phyloP scores from a whole-genome alignment of 805 yeast species.

The Jamesozyma lodderae region DNA sequence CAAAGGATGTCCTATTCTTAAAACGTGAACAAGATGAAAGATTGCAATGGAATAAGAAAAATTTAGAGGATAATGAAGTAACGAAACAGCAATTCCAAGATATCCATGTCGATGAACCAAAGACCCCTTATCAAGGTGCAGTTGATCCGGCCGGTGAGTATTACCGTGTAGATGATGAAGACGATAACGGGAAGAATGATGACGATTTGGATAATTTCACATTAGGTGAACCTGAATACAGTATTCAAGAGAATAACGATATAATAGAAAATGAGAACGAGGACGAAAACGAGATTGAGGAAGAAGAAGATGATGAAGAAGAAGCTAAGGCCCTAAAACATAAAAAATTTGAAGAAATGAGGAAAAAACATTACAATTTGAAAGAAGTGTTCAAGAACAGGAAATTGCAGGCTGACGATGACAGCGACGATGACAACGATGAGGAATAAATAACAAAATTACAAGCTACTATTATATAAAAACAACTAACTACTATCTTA shows the following conservation, averaged over 20 bases:
- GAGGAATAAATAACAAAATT: too few relatives aligned
- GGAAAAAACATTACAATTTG: slow-evolving; percentile 72
- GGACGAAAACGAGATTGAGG: slow-evolving; percentile 26
- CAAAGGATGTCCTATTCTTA: slow-evolving; percentile 28
- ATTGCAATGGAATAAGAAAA: slow-evolving; percentile 79
- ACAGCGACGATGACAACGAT: slow-evolving; percentile 28
- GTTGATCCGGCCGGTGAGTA: slow-evolving; percentile 75
- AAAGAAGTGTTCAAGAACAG: slow-evolving; percentile 32
- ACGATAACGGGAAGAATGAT: slow-evolving; percentile 27
- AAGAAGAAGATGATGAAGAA: slow-evolving; percentile 31
- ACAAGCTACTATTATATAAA: slow-evolving; percentile 3
- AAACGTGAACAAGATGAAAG: slow-evolving; percentile 33
- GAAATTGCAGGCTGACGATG: slow-evolving; percentile 12
- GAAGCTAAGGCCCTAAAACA: slow-evolving; percentile 53
- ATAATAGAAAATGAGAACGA: slow-evolving; percentile 35
- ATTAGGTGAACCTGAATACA: slow-evolving; percentile 50
- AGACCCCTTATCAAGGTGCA: slow-evolving; percentile 91
- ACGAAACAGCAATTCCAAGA: slow-evolving; percentile 57
- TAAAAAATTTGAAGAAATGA: slow-evolving; percentile 60
- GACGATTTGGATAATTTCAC: slow-evolving; percentile 42
- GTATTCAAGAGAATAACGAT: slow-evolving; percentile 28
- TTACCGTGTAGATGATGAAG: slow-evolving; percentile 62
- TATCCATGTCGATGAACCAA: slow-evolving; percentile 74
- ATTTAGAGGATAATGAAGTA: slow-evolving; percentile 49
- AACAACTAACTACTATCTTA: neutral